These are phyloP conservation scores for Quercus lobata DNA, from an alignment of 331 rosid genomes.

Conservation along the genomic window DNA sequence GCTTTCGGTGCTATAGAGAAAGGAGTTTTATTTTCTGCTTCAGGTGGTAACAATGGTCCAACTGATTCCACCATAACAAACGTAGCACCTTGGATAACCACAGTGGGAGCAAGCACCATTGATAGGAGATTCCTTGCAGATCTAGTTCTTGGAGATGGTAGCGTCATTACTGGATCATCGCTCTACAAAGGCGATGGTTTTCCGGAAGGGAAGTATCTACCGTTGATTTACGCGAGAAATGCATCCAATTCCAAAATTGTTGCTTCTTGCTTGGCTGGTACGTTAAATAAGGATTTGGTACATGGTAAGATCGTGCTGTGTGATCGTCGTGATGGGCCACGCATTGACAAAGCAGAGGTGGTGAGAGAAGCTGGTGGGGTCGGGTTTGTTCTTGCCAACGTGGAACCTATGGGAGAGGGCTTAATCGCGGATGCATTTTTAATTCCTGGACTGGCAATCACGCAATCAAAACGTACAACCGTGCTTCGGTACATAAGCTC, in stretches of 20 bases:
- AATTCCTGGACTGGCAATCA: not conserved
- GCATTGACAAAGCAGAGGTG: not conserved
- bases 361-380: not conserved
- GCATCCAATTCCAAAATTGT: not conserved
- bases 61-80: not conserved
- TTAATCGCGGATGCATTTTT: not conserved
- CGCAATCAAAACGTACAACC: not conserved
- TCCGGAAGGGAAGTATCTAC: not conserved
- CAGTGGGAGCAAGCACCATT: not conserved
- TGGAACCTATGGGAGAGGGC: not conserved
- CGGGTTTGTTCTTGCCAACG: not conserved
- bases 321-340: not conserved
- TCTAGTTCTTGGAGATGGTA: not conserved
- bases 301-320: not conserved
- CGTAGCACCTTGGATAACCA: not conserved
- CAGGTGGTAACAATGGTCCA: not conserved
- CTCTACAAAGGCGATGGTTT: not conserved
- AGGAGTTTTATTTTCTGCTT: not conserved
- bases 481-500: not conserved
- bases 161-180: not conserved
- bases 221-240: not conserved
- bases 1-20: not conserved
- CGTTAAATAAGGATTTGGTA: not conserved
- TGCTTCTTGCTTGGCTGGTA: not conserved
- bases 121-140: not conserved